A percentile compares a stretch with the other conserved stretches of the same genome.
phyloP scores from a whole-genome alignment of 2,329 filamentous ascomycete species.

The Aspergillus udagawae region DNA sequence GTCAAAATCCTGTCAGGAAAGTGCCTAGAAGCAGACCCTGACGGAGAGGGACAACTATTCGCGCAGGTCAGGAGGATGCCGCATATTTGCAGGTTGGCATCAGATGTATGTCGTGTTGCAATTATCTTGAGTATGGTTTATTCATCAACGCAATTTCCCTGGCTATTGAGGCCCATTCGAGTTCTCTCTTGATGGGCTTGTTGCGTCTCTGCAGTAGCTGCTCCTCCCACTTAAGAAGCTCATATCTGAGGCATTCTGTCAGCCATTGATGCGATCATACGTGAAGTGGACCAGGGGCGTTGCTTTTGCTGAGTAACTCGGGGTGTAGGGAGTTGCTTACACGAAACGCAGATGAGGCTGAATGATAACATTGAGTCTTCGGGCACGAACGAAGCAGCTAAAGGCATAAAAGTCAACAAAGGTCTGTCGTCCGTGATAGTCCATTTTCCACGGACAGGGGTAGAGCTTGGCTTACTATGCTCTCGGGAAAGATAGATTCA shows the following conservation, averaged over 20 bases:
- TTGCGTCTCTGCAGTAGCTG: conserved; percentile 55
- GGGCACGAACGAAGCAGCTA: conserved; percentile 84
- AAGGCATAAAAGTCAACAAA: background rate
- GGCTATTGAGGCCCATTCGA: conserved; percentile 87
- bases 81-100: background rate
- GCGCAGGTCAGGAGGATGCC: background rate
- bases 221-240: conserved; percentile 95
- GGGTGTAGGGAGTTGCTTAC: conserved; percentile 37
- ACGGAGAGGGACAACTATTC: background rate
- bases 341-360: conserved; percentile 93
- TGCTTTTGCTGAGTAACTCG: background rate
- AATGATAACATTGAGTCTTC: conserved; percentile 94
- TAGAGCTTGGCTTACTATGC: conserved; percentile 63
- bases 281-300: background rate
- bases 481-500: conserved; percentile 77
- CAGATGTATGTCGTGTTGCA: conserved; percentile 2
- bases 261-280: conserved; percentile 4
- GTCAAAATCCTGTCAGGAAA: background rate
- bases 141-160: conserved; percentile 96
- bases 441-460: background rate
- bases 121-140: conserved; percentile 75
- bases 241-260: conserved; percentile 51
- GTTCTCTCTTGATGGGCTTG: conserved; percentile 62
- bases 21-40: background rate
- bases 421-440: background rate